Conservation (phyloP, 441 rosid species). For the Populus hybrid region DNA sequence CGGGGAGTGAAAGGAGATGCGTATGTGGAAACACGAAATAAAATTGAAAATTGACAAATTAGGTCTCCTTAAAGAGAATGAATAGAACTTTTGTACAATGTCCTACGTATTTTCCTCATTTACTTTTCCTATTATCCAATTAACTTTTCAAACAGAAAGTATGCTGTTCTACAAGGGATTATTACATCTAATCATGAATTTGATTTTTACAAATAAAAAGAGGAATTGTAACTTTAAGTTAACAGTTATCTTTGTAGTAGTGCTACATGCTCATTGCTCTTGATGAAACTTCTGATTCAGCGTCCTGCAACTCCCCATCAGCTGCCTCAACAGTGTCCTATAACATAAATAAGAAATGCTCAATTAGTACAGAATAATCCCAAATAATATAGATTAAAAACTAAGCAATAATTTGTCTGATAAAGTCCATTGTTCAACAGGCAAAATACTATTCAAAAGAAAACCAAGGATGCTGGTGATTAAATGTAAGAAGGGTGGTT, state of each 20-base stretch:
- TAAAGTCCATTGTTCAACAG: background rate
- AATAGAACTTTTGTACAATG: background rate
- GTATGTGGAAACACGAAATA: background rate
- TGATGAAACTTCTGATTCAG: slow-evolving; percentile 48
- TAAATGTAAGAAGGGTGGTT: background rate
- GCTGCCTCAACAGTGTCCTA: slow-evolving; percentile 43
- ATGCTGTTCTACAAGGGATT: slow-evolving; percentile 30
- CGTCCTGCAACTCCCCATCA: slow-evolving; percentile 50
- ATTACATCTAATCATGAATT: slow-evolving; percentile 40
- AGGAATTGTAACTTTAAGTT: slow-evolving; percentile 17
- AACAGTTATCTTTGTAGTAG: background rate
- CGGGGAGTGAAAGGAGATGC: no score
- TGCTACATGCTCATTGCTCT: slow-evolving; percentile 80
- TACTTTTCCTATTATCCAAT: slow-evolving; percentile 1
- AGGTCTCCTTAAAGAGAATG: background rate
- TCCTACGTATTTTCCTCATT: background rate
- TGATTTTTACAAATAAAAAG: slow-evolving; percentile 24
- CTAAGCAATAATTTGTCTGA: no score
- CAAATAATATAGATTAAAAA: no score
- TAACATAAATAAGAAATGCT: slow-evolving; percentile 12
- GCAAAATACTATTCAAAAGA: background rate
- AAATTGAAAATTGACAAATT: no score
- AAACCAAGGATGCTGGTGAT: background rate
- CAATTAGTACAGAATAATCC: background rate
- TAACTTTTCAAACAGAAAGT: slow-evolving; percentile 20